Evolutionary conservation across 306 rosid genomes (phyloP).

Genomic region (Boehmeria nivea): DNA sequence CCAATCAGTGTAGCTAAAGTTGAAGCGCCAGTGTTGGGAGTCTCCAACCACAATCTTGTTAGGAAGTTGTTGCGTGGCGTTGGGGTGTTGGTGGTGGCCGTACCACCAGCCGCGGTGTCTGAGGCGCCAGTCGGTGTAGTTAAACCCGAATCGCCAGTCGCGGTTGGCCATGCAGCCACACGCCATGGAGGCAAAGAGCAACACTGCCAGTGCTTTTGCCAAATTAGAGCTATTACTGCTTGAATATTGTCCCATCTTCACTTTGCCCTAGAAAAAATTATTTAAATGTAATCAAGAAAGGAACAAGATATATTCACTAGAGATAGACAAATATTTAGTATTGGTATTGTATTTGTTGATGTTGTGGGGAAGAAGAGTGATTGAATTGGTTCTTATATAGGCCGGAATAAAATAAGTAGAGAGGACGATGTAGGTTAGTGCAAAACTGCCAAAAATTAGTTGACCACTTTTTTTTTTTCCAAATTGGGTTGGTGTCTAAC

Average conservation of each 20-base stretch:
- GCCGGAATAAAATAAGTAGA: not conserved
- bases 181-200: constrained; percentile 25
- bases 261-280: too few relatives aligned
- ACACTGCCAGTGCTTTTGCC: not conserved
- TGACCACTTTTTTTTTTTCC: not conserved
- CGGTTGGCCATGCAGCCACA: constrained; percentile 33
- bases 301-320: too few relatives aligned
- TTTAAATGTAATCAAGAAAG: too few relatives aligned
- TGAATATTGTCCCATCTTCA: too few relatives aligned
- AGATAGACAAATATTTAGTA: too few relatives aligned
- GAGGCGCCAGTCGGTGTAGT: constrained; percentile 33
- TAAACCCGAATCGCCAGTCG: constrained; percentile 35
- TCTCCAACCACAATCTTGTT: constrained; percentile 6
- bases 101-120: constrained; percentile 17
- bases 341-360: too few relatives aligned
- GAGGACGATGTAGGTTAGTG: not conserved
- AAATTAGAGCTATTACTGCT: not conserved
- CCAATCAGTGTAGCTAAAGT: constrained; percentile 18
- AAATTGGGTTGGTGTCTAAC: not conserved
- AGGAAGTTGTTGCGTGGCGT: constrained; percentile 2
- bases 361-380: not conserved
- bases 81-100: constrained; percentile 2
- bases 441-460: not conserved
- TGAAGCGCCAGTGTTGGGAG: constrained; percentile 7
- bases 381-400: not conserved